Evolutionary conservation across 2,329 filamentous ascomycete genomes (phyloP).

Genomic region (Ophiostoma novo-ulmi): DNA sequence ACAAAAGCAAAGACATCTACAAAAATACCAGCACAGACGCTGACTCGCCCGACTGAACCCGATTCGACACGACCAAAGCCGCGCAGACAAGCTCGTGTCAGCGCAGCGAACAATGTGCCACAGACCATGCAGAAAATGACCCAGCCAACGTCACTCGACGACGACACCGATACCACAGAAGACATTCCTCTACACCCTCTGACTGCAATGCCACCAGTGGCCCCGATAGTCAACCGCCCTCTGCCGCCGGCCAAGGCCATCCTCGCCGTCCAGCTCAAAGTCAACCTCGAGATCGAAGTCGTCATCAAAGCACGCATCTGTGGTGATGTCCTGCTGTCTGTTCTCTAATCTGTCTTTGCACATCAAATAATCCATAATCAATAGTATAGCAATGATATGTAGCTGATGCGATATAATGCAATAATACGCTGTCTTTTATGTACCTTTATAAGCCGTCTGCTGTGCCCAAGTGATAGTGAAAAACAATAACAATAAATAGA

Average conservation of each 20-base stretch:
- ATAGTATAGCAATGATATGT: no score
- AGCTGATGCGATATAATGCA: no score
- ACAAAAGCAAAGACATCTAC: not conserved
- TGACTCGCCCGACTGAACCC: not conserved
- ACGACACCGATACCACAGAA: not conserved
- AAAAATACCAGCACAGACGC: not conserved
- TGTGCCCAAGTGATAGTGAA: not conserved
- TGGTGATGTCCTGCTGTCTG: constrained; percentile 60
- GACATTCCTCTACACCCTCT: not conserved
- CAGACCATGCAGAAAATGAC: no score
- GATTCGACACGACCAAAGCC: not conserved
- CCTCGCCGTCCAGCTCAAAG: constrained; percentile 56
- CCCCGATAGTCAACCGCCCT: not conserved
- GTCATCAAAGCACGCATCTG: constrained; percentile 63
- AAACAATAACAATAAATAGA: not conserved
- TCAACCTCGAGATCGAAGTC: constrained; percentile 64
- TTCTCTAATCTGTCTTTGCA: constrained; percentile 32
- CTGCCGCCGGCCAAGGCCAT: constrained; percentile 32
- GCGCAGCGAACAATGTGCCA: no score
- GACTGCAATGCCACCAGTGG: not conserved
- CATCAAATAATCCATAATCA: not conserved
- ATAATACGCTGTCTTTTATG: not conserved
- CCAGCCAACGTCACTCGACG: not conserved
- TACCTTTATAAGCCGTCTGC: not conserved
- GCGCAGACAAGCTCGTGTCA: not conserved